Base-by-base conservation (phyloP, 352 stramenopile genomes). In the Phytophthora pseudosyringae region DNA sequence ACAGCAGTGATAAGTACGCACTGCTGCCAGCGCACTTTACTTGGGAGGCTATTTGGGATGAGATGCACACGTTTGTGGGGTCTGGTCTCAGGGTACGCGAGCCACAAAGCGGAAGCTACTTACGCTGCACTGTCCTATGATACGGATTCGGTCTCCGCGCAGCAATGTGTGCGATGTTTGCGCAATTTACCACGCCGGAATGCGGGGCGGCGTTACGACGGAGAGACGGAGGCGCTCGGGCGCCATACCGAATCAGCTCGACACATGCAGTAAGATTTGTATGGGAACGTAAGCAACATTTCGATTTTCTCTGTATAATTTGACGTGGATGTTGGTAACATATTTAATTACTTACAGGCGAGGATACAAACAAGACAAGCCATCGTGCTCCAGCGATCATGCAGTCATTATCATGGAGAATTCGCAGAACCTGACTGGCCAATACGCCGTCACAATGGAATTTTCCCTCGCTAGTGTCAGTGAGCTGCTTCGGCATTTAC, bases 331-430 rank as follows among this genome's bases (percentile, higher is more conserved):
- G 31, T 57, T 64, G 46, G 13, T 51, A 51, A 43, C 2, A 28
- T 32, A 52, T 35, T 35, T 1, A 35, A 35, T 35, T 35, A 35
- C 31, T 15, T 33, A 18, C 25, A 71, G 57, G 21, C 33, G 33
- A 1, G 46, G 64, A 33, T 64, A 73, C 39, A 59, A 53, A 16
- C 32, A 36, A 0, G 58, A 71, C 25, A 33, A 67, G 21, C 1
- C 26, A 1, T 46, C 36, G 0, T 46, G 36, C 8, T 16, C 16
- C 1, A 35, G 11, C 5, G 51, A 64, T 16, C 18, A 59, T 29
- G 47, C 43, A 3, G 59, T 65, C 0, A 25, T 66, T 13, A 56
- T 65, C n/a, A 65, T 73, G 33, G 65, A 73, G 31, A 65, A 46
- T 18, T 61, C 45, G 15, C 53, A 69, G 38, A 73, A 75, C 8